Conservation (phyloP, 176 grass and related monocot species). For the Lolium multiflorum region DNA sequence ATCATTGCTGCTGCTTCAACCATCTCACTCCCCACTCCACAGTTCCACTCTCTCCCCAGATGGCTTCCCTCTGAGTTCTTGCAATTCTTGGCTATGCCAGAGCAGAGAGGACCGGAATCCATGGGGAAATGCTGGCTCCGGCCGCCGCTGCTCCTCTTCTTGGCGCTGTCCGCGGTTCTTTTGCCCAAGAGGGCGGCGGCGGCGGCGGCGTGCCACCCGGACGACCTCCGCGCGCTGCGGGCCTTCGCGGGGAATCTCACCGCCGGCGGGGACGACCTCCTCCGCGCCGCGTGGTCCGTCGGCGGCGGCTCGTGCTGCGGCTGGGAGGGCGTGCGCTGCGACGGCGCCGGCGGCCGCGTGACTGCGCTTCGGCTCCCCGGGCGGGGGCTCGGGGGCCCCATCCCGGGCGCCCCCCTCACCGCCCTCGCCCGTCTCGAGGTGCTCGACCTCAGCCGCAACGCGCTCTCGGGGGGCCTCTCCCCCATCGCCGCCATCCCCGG, state of each 20-base stretch:
- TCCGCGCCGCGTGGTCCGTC: slow-evolving; percentile 45
- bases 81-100: neutral
- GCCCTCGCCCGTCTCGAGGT: slow-evolving; percentile 50
- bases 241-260: slow-evolving; percentile 71
- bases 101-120: neutral
- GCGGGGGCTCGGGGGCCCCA: slow-evolving; percentile 45
- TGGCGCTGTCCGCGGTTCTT: neutral
- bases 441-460: slow-evolving; percentile 83
- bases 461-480: slow-evolving; percentile 47
- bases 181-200: neutral
- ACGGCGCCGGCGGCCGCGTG: slow-evolving; percentile 45
- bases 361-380: slow-evolving; percentile 50
- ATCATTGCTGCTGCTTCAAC: neutral
- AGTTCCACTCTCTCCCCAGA: neutral
- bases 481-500: slow-evolving; percentile 29
- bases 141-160: neutral
- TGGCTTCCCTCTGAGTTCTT: neutral
- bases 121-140: slow-evolving; percentile 30
- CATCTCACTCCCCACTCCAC: neutral
- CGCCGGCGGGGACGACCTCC: slow-evolving; percentile 4
- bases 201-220: slow-evolving; percentile 59
- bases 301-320: slow-evolving; percentile 45
- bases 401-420: slow-evolving; percentile 34
- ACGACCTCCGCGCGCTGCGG: slow-evolving; percentile 64
- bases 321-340: slow-evolving; percentile 76